Base-by-base conservation (phyloP, 129 eudicot genomes). In the Flaveria ramosissima region DNA sequence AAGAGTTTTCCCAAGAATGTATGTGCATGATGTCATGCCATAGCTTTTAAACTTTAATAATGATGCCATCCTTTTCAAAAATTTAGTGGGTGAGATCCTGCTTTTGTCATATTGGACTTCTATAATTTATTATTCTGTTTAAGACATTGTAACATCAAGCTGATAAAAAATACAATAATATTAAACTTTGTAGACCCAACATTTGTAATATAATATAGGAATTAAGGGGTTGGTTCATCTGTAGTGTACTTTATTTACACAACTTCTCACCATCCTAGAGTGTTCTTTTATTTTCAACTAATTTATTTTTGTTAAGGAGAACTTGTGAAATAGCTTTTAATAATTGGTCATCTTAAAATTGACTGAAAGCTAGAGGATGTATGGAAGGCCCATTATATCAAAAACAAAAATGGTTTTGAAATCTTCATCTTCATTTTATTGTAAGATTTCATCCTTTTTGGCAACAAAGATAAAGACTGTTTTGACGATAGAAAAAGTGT, bases 21-120 rank as follows among this genome's bases (percentile, higher is more conserved):
- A 1, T 2, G 12, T 61, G 8, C 24, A 61, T 61, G 67, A 61
- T 61, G 67, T 61, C 67, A 61, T 61, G 41, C 8, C 17, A 61
- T 61, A 24, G n/a, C 67, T 61, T 61, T 19, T 26, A 20, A 57
- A 61, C 42, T 61, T 61, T 61, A 61, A 24, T 61, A 24, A 61
- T 9, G 32, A 21, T 26, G 67, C 32, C 67, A 61, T 61, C 13
- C 42, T 61, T 26, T 24, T 61, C 42, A 13, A 6, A 61, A 26
- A 12, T 61, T 60, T 26, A 30, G 67, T 61, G 42, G 36, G 66
- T 60, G 39, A 24, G 66, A 60, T 24, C 4, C 62, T 60, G 66
- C 32, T 61, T 61, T 61, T 61, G 42, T 61, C 17, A 26, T 61
- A 20, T 60, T 26, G 17, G 17, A 61, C 42, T 61, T 61, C 3